phyloP scores from a whole-genome alignment of 192 early-diverging fungal genomes.

The Linnemannia hyalina region DNA sequence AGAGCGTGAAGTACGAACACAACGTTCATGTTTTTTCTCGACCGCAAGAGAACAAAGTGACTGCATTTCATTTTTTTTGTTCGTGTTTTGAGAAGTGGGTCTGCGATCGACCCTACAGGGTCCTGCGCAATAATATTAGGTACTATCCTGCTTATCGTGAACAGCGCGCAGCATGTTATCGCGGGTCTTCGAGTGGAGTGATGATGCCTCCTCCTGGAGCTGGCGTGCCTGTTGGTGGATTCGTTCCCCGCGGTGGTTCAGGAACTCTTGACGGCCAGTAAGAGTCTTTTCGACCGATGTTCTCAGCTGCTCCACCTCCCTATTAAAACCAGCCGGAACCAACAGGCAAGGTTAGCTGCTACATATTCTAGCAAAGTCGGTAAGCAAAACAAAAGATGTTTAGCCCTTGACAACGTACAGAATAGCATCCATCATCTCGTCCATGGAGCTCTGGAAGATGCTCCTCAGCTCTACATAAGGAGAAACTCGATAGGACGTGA shows the following conservation, averaged over 20 bases:
- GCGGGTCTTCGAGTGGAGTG: conserved; percentile 8
- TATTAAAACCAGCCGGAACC: not conserved
- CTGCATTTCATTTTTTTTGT: no score
- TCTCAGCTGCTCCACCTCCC: conserved; percentile 10
- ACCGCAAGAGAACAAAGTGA: no score
- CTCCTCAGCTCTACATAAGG: not conserved
- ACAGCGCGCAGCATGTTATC: not conserved
- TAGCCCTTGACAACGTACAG: conserved; percentile 1
- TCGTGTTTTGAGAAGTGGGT: no score
- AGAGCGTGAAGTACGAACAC: no score
- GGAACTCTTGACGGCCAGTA: not conserved
- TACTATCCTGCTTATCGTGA: not conserved
- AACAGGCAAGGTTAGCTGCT: not conserved
- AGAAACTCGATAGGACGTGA: not conserved
- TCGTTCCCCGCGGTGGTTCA: conserved; percentile 11
- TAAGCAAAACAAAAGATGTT: not conserved
- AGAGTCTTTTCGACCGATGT: not conserved
- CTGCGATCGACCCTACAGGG: no score
- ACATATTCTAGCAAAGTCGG: not conserved
- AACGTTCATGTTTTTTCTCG: no score
- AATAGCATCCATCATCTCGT: conserved; percentile 22
- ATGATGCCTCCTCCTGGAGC: conserved; percentile 16
- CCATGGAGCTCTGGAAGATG: not conserved
- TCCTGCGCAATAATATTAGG: no score
- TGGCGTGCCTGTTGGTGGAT: not conserved